Evolutionary conservation across 169 alveolate species (phyloP).

Genomic region (Miamiensis avidus): DNA sequence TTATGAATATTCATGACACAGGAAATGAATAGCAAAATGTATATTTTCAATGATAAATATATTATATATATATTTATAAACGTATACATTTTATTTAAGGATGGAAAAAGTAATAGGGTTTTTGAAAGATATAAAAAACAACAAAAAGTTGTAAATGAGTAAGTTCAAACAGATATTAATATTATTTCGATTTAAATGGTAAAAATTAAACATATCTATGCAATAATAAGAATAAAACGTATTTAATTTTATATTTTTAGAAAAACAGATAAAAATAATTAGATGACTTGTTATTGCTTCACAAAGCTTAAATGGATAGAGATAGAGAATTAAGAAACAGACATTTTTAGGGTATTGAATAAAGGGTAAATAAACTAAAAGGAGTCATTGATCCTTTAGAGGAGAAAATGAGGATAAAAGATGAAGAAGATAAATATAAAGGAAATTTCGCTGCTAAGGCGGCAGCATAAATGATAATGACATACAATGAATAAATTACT

Average conservation of each 20-base stretch:
- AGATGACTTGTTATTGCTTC: neutral
- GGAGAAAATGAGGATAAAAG: neutral
- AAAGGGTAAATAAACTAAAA: neutral
- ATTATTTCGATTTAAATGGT: no score
- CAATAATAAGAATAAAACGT: no score
- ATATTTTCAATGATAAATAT: no score
- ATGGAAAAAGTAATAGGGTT: neutral
- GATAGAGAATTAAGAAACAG: neutral
- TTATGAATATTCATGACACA: neutral
- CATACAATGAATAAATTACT: neutral
- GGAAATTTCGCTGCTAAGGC: neutral
- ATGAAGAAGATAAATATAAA: neutral
- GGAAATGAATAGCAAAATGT: neutral
- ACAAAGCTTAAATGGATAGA: neutral
- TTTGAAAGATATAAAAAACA: no score
- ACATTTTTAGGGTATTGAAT: neutral
- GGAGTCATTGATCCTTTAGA: neutral
- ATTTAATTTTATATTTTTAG: no score
- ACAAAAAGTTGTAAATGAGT: neutral
- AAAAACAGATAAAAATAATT: neutral
- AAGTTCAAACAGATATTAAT: no score
- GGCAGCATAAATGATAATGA: neutral
- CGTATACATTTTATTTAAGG: neutral
- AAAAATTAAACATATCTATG: no score
- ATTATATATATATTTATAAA: no score